Percentiles rank a stretch among this genome's conserved stretches.
Evolutionary conservation across 2,329 filamentous ascomycete genomes (phyloP).

Genomic region (Lasiodiplodia gonubiensis): DNA sequence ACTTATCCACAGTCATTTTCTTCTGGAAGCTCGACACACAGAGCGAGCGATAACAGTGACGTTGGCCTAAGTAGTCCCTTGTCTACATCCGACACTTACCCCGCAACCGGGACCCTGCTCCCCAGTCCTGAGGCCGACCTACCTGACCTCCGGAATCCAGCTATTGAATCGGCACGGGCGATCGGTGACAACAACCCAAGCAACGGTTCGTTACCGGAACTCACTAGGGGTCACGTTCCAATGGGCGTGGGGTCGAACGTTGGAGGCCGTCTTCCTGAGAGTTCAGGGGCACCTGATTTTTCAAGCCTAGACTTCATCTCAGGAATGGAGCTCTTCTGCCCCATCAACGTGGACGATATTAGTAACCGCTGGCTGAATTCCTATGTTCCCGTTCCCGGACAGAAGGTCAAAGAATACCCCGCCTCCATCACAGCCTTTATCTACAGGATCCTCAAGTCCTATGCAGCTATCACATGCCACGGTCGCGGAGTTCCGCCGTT

Average conservation of each 20-base stretch:
- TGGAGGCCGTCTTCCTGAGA: background rate
- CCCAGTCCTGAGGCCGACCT: background rate
- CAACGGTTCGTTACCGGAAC: background rate
- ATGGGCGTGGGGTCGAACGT: background rate
- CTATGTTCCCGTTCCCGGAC: slow-evolving; percentile 54
- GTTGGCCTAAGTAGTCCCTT: background rate
- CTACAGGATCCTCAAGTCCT: slow-evolving; percentile 53
- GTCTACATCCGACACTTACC: background rate
- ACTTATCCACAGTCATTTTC: slow-evolving; percentile 35
- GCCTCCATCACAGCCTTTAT: slow-evolving; percentile 48
- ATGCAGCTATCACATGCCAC: slow-evolving; percentile 45
- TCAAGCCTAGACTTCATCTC: slow-evolving; percentile 37
- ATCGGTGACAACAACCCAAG: background rate
- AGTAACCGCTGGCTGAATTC: slow-evolving; percentile 57
- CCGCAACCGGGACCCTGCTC: background rate
- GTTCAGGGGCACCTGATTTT: background rate
- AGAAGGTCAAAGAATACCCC: slow-evolving; percentile 52
- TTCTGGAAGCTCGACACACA: slow-evolving; percentile 11
- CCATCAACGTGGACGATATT: slow-evolving; percentile 56
- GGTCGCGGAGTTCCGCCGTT: slow-evolving; percentile 48
- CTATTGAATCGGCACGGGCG: background rate
- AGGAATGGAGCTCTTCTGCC: slow-evolving; percentile 48
- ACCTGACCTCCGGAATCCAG: background rate
- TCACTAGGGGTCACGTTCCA: background rate
- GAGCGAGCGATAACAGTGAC: background rate